Evolutionary conservation across 306 rosid species (phyloP).

Genomic region (Sicyos edulis): DNA sequence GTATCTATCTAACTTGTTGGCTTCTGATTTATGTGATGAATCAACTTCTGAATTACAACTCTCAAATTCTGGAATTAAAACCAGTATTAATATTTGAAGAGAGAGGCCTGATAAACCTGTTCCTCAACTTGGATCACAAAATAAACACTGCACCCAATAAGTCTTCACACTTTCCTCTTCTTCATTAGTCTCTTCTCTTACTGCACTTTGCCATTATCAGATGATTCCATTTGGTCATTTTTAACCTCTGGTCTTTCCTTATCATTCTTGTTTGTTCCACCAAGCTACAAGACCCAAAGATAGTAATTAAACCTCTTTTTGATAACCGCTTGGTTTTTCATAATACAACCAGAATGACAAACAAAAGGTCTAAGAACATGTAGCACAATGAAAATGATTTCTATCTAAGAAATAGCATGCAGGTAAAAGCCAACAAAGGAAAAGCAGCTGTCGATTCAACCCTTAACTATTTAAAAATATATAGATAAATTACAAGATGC

Average conservation of each 20-base stretch:
- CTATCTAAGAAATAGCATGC: background rate
- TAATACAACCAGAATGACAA: conserved; percentile 54
- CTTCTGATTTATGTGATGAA: conserved; percentile 2
- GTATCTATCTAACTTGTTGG: no score
- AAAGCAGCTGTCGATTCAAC: background rate
- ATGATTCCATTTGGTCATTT: conserved; percentile 17
- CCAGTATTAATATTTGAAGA: background rate
- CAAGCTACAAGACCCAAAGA: conserved; percentile 33
- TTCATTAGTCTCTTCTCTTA: conserved; percentile 20
- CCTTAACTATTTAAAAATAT: background rate
- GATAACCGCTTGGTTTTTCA: no score
- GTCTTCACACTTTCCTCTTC: conserved; percentile 16
- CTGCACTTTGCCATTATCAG: conserved; percentile 21
- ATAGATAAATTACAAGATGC: background rate
- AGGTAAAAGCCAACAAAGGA: background rate
- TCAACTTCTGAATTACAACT: background rate
- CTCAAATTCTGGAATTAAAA: background rate
- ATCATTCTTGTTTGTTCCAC: conserved; percentile 25
- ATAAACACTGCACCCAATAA: background rate
- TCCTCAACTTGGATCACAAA: no score
- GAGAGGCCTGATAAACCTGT: background rate
- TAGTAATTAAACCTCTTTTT: no score
- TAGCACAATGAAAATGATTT: no score
- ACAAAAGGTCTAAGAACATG: conserved; percentile 1
- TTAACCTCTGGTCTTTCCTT: conserved; percentile 34